Evolutionary conservation across 106 monocot species (phyloP).

Genomic region (Narthecium ossifragum): DNA sequence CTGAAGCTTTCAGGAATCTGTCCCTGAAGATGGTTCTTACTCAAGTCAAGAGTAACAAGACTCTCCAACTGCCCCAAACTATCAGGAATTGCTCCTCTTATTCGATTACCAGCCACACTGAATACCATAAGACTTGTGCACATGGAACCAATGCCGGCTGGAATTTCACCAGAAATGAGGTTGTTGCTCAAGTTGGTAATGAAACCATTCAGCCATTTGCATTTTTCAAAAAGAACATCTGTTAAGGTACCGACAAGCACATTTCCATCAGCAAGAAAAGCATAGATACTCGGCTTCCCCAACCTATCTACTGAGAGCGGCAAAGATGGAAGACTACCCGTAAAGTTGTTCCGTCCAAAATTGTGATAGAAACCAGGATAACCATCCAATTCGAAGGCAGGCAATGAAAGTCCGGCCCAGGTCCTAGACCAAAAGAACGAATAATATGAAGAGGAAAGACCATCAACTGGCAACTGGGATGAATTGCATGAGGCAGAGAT

Average conservation of each 20-base stretch:
- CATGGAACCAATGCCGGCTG: conserved; percentile 35
- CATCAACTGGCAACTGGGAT: conserved; percentile 11
- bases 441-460: conserved; percentile 38
- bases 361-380: conserved; percentile 46
- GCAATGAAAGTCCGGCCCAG: conserved; percentile 15
- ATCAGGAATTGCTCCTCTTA: conserved; percentile 53
- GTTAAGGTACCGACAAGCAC: conserved; percentile 34
- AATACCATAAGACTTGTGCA: conserved; percentile 52
- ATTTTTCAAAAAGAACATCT: conserved; percentile 43
- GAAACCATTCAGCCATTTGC: conserved; percentile 50
- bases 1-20: conserved; percentile 45
- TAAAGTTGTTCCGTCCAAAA: conserved; percentile 73
- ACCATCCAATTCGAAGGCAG: conserved; percentile 5
- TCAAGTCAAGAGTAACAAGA: conserved; percentile 61
- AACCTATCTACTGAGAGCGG: conserved; percentile 37
- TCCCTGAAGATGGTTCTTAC: conserved; percentile 52
- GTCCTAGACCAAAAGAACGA: conserved; percentile 31
- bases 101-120: conserved; percentile 47
- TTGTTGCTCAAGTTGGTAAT: conserved; percentile 64
- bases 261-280: conserved; percentile 62
- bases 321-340: conserved; percentile 45
- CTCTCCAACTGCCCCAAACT: conserved; percentile 40
- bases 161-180: conserved; percentile 50
- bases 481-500: conserved; percentile 20
- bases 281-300: conserved; percentile 35